phyloP scores from a whole-genome alignment of 208 protist genomes.

The Herpetomonas tarakana region DNA sequence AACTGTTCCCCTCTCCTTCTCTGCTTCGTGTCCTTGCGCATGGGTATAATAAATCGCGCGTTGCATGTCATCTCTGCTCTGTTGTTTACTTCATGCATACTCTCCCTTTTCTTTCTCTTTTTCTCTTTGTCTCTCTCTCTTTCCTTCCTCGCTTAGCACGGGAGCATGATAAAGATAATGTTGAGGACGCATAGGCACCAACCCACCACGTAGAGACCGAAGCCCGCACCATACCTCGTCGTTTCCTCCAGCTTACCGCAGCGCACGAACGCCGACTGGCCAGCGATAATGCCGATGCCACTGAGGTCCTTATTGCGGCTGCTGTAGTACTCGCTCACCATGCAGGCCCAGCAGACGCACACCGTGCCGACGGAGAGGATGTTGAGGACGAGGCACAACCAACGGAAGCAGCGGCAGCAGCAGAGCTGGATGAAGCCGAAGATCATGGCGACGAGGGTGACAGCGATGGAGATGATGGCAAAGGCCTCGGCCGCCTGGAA shows the following conservation, averaged over 20 bases:
- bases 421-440: slow-evolving; percentile 26
- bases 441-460: slow-evolving; percentile 8
- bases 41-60: too few species aligned
- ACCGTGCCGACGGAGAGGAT: slow-evolving; percentile 14
- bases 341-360: slow-evolving; percentile 28
- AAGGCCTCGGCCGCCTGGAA: slow-evolving; percentile 44
- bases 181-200: slow-evolving; percentile 34
- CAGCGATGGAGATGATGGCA: slow-evolving; percentile 28
- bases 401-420: slow-evolving; percentile 37
- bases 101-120: not conserved
- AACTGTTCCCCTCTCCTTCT: too few species aligned
- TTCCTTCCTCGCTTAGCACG: slow-evolving; percentile 10
- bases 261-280: not conserved
- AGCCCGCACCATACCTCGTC: slow-evolving; percentile 34
- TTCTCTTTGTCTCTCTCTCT: not conserved
- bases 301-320: slow-evolving; percentile 9
- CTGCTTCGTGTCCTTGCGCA: too few species aligned
- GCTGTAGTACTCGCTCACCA: slow-evolving; percentile 24
- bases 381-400: slow-evolving; percentile 27
- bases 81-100: too few species aligned
- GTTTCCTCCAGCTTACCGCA: slow-evolving; percentile 9
- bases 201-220: slow-evolving; percentile 26
- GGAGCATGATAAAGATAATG: slow-evolving; percentile 28
- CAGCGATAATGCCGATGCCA: not conserved
- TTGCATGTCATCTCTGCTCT: too few species aligned